A percentile compares a stretch with the other conserved stretches of the same genome.
phyloP scores from a whole-genome alignment of 208 protist genomes.

The Acanthamoeba castellanii region DNA sequence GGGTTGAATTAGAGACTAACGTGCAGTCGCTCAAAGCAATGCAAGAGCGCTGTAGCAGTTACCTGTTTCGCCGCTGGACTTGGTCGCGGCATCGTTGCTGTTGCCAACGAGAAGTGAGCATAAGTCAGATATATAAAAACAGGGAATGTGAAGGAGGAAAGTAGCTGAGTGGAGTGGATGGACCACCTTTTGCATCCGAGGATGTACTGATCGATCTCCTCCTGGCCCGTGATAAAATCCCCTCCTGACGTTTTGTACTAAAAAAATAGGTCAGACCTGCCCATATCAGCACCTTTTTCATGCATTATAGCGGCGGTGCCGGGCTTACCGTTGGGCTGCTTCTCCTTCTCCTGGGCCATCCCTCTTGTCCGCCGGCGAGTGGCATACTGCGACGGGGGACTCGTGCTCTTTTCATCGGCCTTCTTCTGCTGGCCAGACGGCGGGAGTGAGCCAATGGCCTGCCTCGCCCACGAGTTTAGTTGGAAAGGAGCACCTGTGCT shows the following conservation, averaged over 20 bases:
- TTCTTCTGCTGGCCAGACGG: background rate
- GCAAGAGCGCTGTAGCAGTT: too few species aligned
- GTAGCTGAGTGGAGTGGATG: background rate
- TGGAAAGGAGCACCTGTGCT: too few species aligned
- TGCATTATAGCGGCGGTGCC: too few species aligned
- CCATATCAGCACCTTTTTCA: too few species aligned
- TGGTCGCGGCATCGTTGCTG: background rate
- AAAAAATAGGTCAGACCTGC: background rate
- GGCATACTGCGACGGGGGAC: slow-evolving; percentile 4
- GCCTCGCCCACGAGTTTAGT: too few species aligned
- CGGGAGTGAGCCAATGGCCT: too few species aligned
- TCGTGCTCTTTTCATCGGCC: slow-evolving; percentile 10
- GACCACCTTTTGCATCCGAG: background rate
- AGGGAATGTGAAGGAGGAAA: background rate
- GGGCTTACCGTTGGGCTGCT: background rate
- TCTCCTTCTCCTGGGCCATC: background rate
- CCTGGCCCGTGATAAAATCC: slow-evolving; percentile 16
- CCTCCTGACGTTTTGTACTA: background rate
- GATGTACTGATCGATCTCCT: background rate
- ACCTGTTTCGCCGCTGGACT: background rate
- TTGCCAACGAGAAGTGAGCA: background rate
- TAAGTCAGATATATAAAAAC: too few species aligned
- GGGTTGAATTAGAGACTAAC: too few species aligned
- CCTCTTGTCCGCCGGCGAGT: background rate
- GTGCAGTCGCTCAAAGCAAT: background rate